Evolutionary conservation across 2,329 filamentous ascomycete genomes (phyloP).

Genomic region (Cryphonectria naterciae): DNA sequence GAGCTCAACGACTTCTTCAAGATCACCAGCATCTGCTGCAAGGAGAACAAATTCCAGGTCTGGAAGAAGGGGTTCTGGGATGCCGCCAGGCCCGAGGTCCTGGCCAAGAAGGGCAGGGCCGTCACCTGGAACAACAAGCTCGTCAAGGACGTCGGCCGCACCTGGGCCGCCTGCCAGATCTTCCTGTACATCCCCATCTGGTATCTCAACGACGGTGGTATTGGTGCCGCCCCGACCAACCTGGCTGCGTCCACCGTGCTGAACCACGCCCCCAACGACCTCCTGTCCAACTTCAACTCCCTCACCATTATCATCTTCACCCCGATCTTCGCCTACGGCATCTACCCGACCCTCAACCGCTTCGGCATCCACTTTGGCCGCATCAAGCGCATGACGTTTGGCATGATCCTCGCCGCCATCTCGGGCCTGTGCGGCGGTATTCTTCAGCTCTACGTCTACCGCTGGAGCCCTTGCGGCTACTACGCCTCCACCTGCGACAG

Average conservation of each 20-base stretch:
- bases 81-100: slow-evolving; percentile 57
- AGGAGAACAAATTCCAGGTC: slow-evolving; percentile 56
- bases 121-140: slow-evolving; percentile 69
- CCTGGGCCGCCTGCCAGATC: slow-evolving; percentile 44
- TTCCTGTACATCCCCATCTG: slow-evolving; percentile 48
- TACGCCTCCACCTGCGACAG: slow-evolving; percentile 45
- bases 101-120: slow-evolving; percentile 48
- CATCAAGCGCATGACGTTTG: slow-evolving; percentile 60
- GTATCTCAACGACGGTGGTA: slow-evolving; percentile 45
- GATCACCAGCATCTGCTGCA: slow-evolving; percentile 58
- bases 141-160: slow-evolving; percentile 67
- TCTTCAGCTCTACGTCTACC: slow-evolving; percentile 63
- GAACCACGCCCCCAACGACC: slow-evolving; percentile 62
- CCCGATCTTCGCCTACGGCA: slow-evolving; percentile 52
- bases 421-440: slow-evolving; percentile 51
- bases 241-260: slow-evolving; percentile 48
- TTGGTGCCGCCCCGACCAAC: slow-evolving; percentile 42
- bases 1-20: slow-evolving; percentile 64
- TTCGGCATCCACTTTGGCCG: slow-evolving; percentile 59
- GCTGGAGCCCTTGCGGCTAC: slow-evolving; percentile 56
- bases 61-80: slow-evolving; percentile 62
- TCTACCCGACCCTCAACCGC: slow-evolving; percentile 63
- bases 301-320: slow-evolving; percentile 63
- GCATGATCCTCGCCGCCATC: slow-evolving; percentile 51
- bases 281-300: slow-evolving; percentile 63